Percentiles rank a stretch among this genome's conserved stretches.
These are phyloP conservation scores for Boletus rubroflammeus DNA, from an alignment of 768 basidiomycete species.

Conservation along the genomic window DNA sequence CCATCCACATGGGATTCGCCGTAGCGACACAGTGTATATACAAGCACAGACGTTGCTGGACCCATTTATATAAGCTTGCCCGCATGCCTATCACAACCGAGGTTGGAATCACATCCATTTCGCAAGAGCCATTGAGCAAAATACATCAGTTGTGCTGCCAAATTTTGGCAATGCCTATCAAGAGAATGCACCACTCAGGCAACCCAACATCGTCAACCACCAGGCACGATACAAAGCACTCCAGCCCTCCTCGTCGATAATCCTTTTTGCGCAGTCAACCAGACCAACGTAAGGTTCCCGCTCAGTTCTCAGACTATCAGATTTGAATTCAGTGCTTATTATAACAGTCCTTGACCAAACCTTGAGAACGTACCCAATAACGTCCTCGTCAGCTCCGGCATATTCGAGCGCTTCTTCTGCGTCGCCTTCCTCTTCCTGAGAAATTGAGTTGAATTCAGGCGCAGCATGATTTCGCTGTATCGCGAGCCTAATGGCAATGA, in stretches of 20 bases:
- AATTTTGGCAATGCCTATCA: slow-evolving; percentile 8
- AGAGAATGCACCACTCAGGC: slow-evolving; percentile 48
- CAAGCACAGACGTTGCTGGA: no score
- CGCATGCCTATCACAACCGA: background rate
- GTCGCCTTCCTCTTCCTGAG: slow-evolving; percentile 70
- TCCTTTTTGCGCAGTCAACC: slow-evolving; percentile 70
- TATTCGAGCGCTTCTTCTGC: slow-evolving; percentile 59
- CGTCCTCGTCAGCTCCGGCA: slow-evolving; percentile 71
- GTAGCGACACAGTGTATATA: no score
- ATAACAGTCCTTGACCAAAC: background rate
- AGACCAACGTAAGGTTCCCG: slow-evolving; percentile 76
- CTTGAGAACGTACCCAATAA: slow-evolving; percentile 61
- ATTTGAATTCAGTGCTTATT: background rate
- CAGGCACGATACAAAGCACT: slow-evolving; percentile 74
- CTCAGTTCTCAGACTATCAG: slow-evolving; percentile 62
- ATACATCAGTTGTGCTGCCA: background rate
- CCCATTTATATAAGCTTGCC: no score
- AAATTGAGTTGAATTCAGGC: slow-evolving; percentile 67
- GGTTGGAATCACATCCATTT: background rate
- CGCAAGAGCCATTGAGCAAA: background rate
- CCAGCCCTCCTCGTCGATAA: slow-evolving; percentile 77
- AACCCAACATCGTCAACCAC: slow-evolving; percentile 76
- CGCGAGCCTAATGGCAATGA: slow-evolving; percentile 72
- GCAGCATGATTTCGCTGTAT: slow-evolving; percentile 84
- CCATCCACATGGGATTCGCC: no score